These are phyloP conservation scores for Russula ochroleuca DNA, from an alignment of 768 basidiomycete species.

Conservation along the genomic window DNA sequence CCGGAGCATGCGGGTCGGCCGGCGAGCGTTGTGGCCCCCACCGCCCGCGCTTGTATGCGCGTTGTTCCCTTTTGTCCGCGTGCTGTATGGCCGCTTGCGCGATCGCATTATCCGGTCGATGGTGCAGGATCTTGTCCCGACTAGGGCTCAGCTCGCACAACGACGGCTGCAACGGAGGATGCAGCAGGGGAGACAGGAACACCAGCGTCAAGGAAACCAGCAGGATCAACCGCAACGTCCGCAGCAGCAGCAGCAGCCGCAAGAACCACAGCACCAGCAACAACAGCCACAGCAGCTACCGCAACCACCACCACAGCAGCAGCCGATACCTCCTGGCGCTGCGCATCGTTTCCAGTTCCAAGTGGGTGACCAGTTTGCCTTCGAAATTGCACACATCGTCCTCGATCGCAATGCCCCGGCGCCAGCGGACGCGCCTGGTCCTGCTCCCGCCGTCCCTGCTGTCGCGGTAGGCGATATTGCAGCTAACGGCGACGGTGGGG, in stretches of 20 bases:
- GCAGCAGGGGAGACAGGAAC: not conserved
- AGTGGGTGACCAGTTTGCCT: constrained; percentile 27
- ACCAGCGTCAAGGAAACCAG: not conserved
- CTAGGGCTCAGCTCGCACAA: not conserved
- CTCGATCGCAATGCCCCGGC: not conserved
- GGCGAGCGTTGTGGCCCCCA: constrained; percentile 35
- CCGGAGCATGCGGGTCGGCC: not conserved
- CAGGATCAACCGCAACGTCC: not conserved
- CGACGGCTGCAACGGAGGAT: not conserved
- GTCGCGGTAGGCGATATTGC: not conserved
- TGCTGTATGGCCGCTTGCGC: constrained; percentile 30
- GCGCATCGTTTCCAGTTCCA: constrained; percentile 30
- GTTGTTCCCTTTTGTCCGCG: constrained; percentile 32
- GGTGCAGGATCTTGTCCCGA: constrained; percentile 18
- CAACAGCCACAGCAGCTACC: not conserved
- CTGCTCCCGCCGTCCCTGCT: not conserved
- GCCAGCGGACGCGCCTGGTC: not conserved
- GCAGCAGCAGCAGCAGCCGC: not conserved
- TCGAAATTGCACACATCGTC: constrained; percentile 6
- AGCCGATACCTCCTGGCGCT: not conserved
- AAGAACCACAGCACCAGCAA: not conserved
- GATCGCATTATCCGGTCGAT: constrained; percentile 28
- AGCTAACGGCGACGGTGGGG: not conserved
- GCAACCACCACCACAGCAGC: not conserved
- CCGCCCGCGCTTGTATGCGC: constrained; percentile 33